Base-by-base conservation (phyloP, 441 rosid genomes). In the Sinapis alba region DNA sequence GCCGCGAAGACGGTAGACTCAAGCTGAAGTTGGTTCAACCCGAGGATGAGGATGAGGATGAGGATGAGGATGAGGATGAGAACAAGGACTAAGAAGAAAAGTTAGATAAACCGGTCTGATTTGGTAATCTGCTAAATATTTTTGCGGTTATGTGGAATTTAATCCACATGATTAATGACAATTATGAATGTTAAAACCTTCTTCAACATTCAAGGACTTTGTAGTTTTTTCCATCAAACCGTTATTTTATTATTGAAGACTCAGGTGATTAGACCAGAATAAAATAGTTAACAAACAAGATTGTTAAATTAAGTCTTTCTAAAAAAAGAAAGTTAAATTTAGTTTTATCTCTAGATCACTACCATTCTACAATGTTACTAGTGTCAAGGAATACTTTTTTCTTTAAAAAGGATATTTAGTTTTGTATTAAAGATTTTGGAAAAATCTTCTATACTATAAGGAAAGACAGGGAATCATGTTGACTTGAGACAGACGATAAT, bases 1-100 rank as follows among this genome's bases (percentile, higher is more conserved):
- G 82, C 9, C 90, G 99, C 65, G 90, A 92, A 81, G 91, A 87
- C 41, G 98, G 99, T 30, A 74, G 98, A 13, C 78, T 92, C 62
- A 86, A 70, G 83, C 80, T 92, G 65, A 84, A 92, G 71, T 76
- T 92, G 69, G 79, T 90, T 45, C 96, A 89, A 28, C 87, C 92
- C 0, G 76, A 78, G 7, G 90, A 88, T 0, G 88, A 50, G 2
- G 88, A 81, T 6, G 82, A 78, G 5, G 86, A 79, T 0, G 74
- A 64, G n/a, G 83, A 50, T 23, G 23, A 50, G 1, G 11, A 30
- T 15, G 15, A 60, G 18, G 65, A 61, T 4, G 65, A 60, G 12
- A 78, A 75, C 0, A 80, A 79, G n/a, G n/a, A n/a, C n/a, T n/a
- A n/a, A n/a, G n/a, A n/a, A n/a, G n/a, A n/a, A n/a, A n/a, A n/a